Evolutionary conservation across 192 early-diverging fungal species (phyloP).

Genomic region (Chytriomyces sp.): DNA sequence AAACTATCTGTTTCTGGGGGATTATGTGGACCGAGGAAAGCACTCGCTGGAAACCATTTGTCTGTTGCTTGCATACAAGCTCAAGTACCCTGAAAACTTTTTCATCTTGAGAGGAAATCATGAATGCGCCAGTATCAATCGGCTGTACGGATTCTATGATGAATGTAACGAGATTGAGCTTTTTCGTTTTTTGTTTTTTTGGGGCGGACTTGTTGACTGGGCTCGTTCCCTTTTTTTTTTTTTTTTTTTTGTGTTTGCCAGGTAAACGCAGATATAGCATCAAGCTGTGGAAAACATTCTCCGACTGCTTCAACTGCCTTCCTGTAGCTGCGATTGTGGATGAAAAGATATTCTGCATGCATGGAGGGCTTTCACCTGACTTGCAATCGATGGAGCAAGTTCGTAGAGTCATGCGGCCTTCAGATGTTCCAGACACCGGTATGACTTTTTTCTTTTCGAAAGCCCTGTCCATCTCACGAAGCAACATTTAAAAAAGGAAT

Average conservation of each 20-base stretch:
- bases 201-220: conserved; percentile 11
- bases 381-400: conserved; percentile 97
- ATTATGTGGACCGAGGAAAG: conserved; percentile 98
- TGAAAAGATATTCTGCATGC: conserved; percentile 99
- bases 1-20: conserved; percentile 96
- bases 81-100: conserved; percentile 99
- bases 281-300: conserved; percentile 99
- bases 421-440: conserved; percentile 97
- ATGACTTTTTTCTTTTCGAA: background rate
- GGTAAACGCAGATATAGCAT: conserved; percentile 97
- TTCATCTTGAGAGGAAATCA: conserved; percentile 99
- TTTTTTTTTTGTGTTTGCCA: conserved; percentile 32
- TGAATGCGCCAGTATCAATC: conserved; percentile 94
- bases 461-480: background rate
- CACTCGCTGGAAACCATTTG: conserved; percentile 97
- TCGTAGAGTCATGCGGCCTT: conserved; percentile 92
- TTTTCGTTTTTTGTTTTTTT: background rate
- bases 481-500: conserved; percentile 61
- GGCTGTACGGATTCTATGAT: conserved; percentile 98
- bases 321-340: conserved; percentile 96
- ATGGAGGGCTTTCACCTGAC: conserved; percentile 96
- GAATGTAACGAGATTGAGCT: conserved; percentile 70
- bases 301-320: conserved; percentile 97
- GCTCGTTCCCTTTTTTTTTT: background rate
- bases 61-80: conserved; percentile 94